Evolutionary conservation across 192 early-diverging fungal genomes (phyloP).

Genomic region (Phycomyces blakesleeanus): DNA sequence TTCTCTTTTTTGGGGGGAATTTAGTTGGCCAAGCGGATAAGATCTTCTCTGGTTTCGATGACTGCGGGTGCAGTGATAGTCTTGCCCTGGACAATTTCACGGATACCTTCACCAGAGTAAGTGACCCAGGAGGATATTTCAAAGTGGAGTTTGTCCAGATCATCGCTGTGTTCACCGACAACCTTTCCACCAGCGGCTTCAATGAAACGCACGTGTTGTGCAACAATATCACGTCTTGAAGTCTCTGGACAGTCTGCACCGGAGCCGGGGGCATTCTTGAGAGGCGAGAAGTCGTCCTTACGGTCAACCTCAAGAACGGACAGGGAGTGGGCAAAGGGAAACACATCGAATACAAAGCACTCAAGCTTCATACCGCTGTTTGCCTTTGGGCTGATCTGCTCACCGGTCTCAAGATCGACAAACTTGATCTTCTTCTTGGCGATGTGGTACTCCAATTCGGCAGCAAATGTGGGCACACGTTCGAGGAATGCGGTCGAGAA

Average conservation of each 20-base stretch:
- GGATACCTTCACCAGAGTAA: conserved; percentile 90
- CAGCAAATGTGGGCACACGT: conserved; percentile 79
- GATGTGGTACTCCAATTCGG: conserved; percentile 89
- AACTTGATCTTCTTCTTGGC: conserved; percentile 98
- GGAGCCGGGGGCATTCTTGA: conserved; percentile 94
- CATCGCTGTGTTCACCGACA: conserved; percentile 11
- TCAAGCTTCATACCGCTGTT: conserved; percentile 98
- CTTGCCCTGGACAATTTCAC: conserved; percentile 66
- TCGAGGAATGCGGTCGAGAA: conserved; percentile 90
- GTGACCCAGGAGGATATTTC: conserved; percentile 89
- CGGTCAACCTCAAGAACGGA: conserved; percentile 92
- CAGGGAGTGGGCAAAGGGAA: conserved; percentile 84
- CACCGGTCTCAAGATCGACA: conserved; percentile 74
- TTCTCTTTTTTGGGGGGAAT: too few relatives aligned
- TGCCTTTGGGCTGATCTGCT: conserved; percentile 62
- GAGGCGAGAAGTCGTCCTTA: conserved; percentile 93
- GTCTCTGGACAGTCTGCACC: conserved; percentile 92
- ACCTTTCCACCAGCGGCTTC: conserved; percentile 81
- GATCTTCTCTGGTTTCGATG: conserved; percentile 39
- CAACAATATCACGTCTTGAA: conserved; percentile 80
- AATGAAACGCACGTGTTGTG: conserved; percentile 85
- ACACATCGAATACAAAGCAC: conserved; percentile 99
- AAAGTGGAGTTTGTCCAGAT: conserved; percentile 47
- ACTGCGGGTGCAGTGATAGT: conserved; percentile 57
- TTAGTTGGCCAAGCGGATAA: conserved; percentile 21